Base-by-base conservation (phyloP, 83 land plant species). In the Thuja plicata region DNA sequence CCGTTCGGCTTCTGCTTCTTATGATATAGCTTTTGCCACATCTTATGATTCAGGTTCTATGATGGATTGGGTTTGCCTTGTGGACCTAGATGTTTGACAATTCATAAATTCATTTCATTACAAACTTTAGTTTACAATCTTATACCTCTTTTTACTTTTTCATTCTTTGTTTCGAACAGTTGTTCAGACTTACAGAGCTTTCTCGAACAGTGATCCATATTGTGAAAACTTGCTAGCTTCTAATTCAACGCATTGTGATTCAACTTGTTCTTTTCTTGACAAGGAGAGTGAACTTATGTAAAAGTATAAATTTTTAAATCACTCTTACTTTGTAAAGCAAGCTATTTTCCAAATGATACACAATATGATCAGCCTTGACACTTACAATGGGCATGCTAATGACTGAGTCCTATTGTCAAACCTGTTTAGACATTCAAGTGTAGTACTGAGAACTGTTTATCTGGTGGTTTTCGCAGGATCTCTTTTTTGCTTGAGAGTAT, bases 381-480 rank as follows among this genome's bases (percentile, higher is more conserved):
- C 45, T 17, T 45, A 45, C 11, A 21, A 27, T 45, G n/a, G n/a
- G 45, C 54, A 82, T 45, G 30, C 32, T 27, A 41, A 45, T n/a
- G 30, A 21, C 21, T 82, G 50, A 45, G 54, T 82, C 52, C 85
- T 45, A 19, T 45, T 82, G 85, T 43, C n/a, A 45, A 82, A 82
- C 52, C 85, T 45, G 32, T 45, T 27, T 27, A 27, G n/a, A 45
- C 46, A 45, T n/a, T 24, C 9, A 80, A 80, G 13, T 34, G 2
- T 82, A 82, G 54, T 82, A 82, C 85, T 82, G 45, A 82, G 85
- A 50, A 24, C 52, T 82, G 46, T 82, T 45, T 82, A 82, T 82
- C 32, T 43, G 34, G 46, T 43, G 54, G 30, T 82, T 82, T 82
- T 82, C 54, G 52, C 85, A 82, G 85, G 85, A 82, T 82, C 34